A percentile compares a stretch with the other conserved stretches of the same genome.
These are phyloP conservation scores for Leccinum pachyderme DNA, from an alignment of 1,284 basidiomycete species.

Conservation along the genomic window DNA sequence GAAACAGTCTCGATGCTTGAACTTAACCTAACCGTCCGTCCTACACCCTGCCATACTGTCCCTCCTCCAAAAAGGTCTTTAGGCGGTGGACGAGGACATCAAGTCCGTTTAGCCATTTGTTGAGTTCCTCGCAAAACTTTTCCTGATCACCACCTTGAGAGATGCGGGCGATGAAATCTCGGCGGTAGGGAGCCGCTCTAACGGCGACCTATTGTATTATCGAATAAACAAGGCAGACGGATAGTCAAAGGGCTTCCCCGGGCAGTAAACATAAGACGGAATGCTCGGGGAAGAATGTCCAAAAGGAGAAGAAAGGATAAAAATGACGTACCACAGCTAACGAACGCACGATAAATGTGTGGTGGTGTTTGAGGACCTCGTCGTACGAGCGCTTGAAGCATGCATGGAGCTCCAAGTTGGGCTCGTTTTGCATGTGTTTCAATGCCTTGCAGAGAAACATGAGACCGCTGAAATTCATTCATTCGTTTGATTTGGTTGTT, in stretches of 20 bases:
- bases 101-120: slow-evolving; percentile 79
- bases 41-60: slow-evolving; percentile 61
- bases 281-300: not conserved
- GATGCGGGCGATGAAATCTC: slow-evolving; percentile 83
- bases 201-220: slow-evolving; percentile 73
- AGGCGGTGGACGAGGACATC: slow-evolving; percentile 69
- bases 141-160: slow-evolving; percentile 79
- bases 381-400: slow-evolving; percentile 92
- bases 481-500: slow-evolving; percentile 1
- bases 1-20: not conserved
- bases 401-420: slow-evolving; percentile 67
- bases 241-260: not conserved
- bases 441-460: slow-evolving; percentile 53
- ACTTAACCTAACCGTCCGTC: slow-evolving; percentile 7
- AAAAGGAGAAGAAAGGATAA: not conserved
- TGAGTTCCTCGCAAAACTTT: slow-evolving; percentile 73
- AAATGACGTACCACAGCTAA: slow-evolving; percentile 74
- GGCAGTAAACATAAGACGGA: slow-evolving; percentile 1
- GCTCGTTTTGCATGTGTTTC: slow-evolving; percentile 71
- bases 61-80: slow-evolving; percentile 64
- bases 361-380: slow-evolving; percentile 77
- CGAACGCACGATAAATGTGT: slow-evolving; percentile 81
- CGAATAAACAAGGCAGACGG: not conserved
- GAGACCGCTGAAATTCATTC: slow-evolving; percentile 22
- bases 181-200: slow-evolving; percentile 86